These are phyloP conservation scores for Daldinia eschscholtzii DNA, from an alignment of 2,329 filamentous ascomycete genomes.

Conservation along the genomic window DNA sequence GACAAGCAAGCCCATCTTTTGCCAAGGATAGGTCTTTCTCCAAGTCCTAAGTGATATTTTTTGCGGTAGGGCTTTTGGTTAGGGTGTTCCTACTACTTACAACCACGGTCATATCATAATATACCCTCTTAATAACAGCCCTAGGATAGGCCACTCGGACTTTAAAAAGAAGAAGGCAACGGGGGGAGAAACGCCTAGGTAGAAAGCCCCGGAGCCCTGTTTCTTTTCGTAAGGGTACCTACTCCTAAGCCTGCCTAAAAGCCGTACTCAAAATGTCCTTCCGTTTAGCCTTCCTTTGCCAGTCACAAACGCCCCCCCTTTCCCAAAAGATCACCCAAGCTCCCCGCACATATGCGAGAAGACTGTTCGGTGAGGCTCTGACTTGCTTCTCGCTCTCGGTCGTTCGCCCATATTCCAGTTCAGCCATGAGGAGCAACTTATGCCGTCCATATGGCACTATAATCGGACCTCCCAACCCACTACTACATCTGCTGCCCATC, in stretches of 20 bases:
- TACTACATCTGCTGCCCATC: conserved; percentile 10
- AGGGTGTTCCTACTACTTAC: conserved; percentile 14
- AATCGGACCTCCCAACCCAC: conserved; percentile 1
- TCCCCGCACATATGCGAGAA: conserved; percentile 22
- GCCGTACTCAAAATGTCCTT: neutral
- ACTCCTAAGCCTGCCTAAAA: neutral
- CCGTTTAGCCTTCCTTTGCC: neutral
- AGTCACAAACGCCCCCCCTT: conserved; percentile 10
- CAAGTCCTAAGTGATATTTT: neutral
- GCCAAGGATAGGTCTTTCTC: neutral
- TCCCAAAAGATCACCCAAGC: conserved; percentile 25
- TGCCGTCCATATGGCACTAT: neutral
- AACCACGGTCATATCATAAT: conserved; percentile 12
- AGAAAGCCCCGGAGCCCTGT: conserved; percentile 19
- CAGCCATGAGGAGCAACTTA: conserved; percentile 10
- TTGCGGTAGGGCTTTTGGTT: conserved; percentile 22
- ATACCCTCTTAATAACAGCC: conserved; percentile 18
- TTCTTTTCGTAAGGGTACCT: neutral
- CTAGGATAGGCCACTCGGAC: conserved; percentile 6
- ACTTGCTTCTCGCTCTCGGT: neutral
- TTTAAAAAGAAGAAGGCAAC: neutral
- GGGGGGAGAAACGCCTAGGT: neutral
- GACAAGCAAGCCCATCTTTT: conserved; percentile 15
- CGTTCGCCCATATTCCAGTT: neutral
- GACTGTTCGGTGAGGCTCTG: conserved; percentile 37